Evolutionary conservation across 106 monocot genomes (phyloP), one percentile per base, ranked within the genome.

Genomic region (Amphibolis antarctica): DNA sequence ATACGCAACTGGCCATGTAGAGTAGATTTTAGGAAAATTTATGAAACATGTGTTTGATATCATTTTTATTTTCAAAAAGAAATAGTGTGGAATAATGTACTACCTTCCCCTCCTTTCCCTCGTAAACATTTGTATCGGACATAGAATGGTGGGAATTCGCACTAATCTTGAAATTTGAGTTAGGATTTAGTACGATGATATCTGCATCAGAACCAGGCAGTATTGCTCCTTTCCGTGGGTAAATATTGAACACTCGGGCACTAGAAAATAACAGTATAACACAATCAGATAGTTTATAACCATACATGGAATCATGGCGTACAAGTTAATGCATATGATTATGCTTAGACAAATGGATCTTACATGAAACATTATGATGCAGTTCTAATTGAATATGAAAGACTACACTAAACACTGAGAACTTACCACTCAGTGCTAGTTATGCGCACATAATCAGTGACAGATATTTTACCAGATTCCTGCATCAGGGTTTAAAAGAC

Each of bases 381-480:
- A n/a, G n/a, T n/a, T n/a, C n/a, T n/a, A n/a, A n/a, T n/a, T n/a
- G n/a, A n/a, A n/a, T n/a, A n/a, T n/a, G n/a, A 36, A 36, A 36
- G 36, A 7, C 36, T 7, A 36, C 36, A 36, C 7, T 36, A 2
- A 36, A 4, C 36, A 36, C 7, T 36, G 12, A 42, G n/a, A 42
- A 44, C 60, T 51, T 90, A 98, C 96, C 96, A 98, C 63, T 98
- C 96, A 28, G 90, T 80, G 67, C 96, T 98, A 68, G 96, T 98
- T 53, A 98, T 70, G 45, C 90, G 72, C 29, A 98, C 96, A 68
- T 87, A 98, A 74, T 98, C 96, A 19, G 73, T 90, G 44, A 81
- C 85, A 25, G 84, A 74, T 66, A 91, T 98, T 72, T 82, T 69
- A 26, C 90, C 96, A 74, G 90, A 80, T 60, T 87, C 96, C 96